phyloP scores from a whole-genome alignment of 1,284 basidiomycete species.

The Inonotus obliquus region DNA sequence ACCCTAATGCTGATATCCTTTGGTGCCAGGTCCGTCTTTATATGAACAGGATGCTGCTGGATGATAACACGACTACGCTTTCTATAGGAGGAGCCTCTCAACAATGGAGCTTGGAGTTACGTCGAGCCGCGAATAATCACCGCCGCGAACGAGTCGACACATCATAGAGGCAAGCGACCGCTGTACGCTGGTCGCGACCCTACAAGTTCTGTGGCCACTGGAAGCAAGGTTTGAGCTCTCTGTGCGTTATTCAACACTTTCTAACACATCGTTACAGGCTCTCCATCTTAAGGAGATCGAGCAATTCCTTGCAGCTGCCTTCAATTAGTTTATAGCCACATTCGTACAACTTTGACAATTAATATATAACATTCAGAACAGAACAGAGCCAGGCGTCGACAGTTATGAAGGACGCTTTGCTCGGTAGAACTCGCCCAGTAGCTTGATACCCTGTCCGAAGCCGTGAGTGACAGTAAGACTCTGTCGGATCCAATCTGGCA shows the following conservation, averaged over 20 bases:
- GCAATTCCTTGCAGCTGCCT: conserved; percentile 16
- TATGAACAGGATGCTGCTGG: background rate
- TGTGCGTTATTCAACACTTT: background rate
- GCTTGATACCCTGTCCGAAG: conserved; percentile 74
- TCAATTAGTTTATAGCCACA: background rate
- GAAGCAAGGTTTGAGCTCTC: conserved; percentile 63
- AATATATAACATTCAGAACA: background rate
- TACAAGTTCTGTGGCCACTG: conserved; percentile 86
- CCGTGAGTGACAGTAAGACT: conserved; percentile 56
- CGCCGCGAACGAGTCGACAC: conserved; percentile 75
- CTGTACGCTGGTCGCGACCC: conserved; percentile 85
- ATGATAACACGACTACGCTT: conserved; percentile 3
- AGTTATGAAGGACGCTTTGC: conserved; percentile 30
- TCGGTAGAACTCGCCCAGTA: conserved; percentile 66
- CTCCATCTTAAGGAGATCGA: conserved; percentile 17
- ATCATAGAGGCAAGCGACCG: conserved; percentile 90
- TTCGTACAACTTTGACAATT: background rate
- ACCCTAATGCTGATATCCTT: conserved; percentile 88
- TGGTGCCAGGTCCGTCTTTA: conserved; percentile 74
- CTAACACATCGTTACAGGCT: background rate
- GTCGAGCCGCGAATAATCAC: conserved; percentile 86
- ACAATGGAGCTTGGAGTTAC: conserved; percentile 93
- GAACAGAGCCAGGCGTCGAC: background rate
- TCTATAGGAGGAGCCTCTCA: conserved; percentile 79
- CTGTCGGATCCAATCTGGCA: conserved; percentile 85